Evolutionary conservation across 148 eudicot genomes (phyloP), one percentile per base, ranked within the genome.

Genomic region (Persicaria tinctoria): DNA sequence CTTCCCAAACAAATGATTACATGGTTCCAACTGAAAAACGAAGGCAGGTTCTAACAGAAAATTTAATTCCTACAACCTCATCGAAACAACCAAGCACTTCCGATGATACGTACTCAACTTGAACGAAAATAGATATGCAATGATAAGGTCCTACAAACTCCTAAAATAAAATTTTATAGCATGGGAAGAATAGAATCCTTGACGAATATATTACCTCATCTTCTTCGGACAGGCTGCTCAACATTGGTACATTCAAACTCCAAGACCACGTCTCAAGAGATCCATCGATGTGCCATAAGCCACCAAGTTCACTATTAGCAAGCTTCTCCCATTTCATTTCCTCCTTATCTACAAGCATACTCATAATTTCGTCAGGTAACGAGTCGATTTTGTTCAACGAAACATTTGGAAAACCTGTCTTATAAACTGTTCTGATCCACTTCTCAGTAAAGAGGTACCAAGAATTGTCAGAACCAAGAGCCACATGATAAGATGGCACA

Each of bases 401-500:
- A 74, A 87, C 82, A 79, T 92, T 90, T 38, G 99, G 99, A 73
- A 95, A 89, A 68, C 98, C 99, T 54, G 88, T 83, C 85, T 74
- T 92, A 74, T 95, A 95, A 69, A 95, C 82, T 53, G 86, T 77
- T 87, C 83, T 92, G 70, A 95, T 86, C 97, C 99, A 95, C 80
- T 90, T 95, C 83, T 92, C 97, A 68, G 99, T 95, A 76, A 95
- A 95, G 78, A 95, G 90, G 84, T 95, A 95, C 99, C 99, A 95
- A 72, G 97, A 84, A 79, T 92, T 95, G 90, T 92, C 99, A 78
- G 99, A 95, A 80, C 97, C 94, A n/a, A 95, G 96, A 81, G 96
- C 99, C 80, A 92, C 92, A 56, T 95, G 85, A 85, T 95, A 95
- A 79, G 87, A 89, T 55, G 91, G 89, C 76, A 84, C 79, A 44